Base-by-base conservation (phyloP, 192 early-diverging fungal species). In the Backusella tuberculispora region DNA sequence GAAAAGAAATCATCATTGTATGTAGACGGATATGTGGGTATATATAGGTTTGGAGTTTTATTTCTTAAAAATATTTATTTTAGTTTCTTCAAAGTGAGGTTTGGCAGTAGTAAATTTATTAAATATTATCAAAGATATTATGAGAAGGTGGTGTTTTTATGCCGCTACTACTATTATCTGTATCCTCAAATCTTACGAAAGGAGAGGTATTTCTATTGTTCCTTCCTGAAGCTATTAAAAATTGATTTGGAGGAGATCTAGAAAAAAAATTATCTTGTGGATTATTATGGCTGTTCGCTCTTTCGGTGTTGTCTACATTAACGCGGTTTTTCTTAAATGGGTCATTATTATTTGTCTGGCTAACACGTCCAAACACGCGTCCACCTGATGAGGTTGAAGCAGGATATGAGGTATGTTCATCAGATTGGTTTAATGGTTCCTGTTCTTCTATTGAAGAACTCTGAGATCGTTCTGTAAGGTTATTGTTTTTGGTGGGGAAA, bases 181-280 rank as follows among this genome's bases (percentile, higher is more conserved):
- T 12, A 38, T 37, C 66, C 26, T 53, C 74, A 68, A 75, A 68
- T 43, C 74, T 66, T 19, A 66, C 66, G 56, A 75, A 75, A 29
- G 74, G 74, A 21, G 74, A 75, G 6, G 43, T 43, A 6, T 34
- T 43, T 10, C 40, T 67, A 67, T 12, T 67, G 24, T 43, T 67
- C 38, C 66, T 21, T 24, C n/a, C n/a, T 17, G 69, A n/a, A 63
- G 48, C 60, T n/a, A 69, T 46, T 14, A 66, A 42, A 8, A 72
- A 72, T 19, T 70, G 69, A 47, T 71, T 76, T 2, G 75, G 75
- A 7, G 76, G 44, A 1, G 73, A 46, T 53, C 73, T 65, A 4
- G 73, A 74, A 24, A 26, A 60, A 60, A 26, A 13, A n/a, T 24
- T 24, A 26, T 24, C 24, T 26, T 60, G 53, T 60, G 19, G 9